Evolutionary conservation across 2,329 filamentous ascomycete species (phyloP).

Genomic region (Fusarium sublunatum): DNA sequence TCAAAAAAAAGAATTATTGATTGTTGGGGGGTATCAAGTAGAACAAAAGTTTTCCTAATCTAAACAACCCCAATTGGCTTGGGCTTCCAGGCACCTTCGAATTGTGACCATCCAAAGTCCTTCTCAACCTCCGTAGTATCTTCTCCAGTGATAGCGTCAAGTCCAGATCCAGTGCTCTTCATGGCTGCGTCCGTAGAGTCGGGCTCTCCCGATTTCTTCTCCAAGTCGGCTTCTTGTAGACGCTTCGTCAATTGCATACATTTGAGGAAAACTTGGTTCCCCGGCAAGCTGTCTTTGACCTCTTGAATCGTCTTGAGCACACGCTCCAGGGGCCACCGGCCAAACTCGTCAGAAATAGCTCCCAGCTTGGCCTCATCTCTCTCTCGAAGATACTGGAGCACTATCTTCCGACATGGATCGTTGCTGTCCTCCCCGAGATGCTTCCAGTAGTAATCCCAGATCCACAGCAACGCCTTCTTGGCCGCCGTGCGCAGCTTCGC

Average conservation of each 20-base stretch:
- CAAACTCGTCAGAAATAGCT: constrained; percentile 47
- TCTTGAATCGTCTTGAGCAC: constrained; percentile 55
- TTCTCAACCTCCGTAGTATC: constrained; percentile 25
- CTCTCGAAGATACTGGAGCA: constrained; percentile 55
- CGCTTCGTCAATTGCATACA: constrained; percentile 58
- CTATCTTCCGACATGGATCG: constrained; percentile 50
- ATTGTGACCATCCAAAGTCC: constrained; percentile 59
- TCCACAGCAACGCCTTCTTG: constrained; percentile 79
- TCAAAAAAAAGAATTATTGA: not conserved
- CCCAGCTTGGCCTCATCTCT: constrained; percentile 46
- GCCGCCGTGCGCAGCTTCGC: constrained; percentile 77
- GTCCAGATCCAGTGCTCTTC: constrained; percentile 16
- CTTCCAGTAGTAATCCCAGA: constrained; percentile 90
- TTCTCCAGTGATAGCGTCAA: constrained; percentile 39
- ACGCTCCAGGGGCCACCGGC: constrained; percentile 51
- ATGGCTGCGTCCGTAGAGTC: constrained; percentile 18
- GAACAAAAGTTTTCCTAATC: constrained; percentile 11
- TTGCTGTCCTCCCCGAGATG: constrained; percentile 53
- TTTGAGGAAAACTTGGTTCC: constrained; percentile 58
- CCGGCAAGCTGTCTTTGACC: constrained; percentile 55
- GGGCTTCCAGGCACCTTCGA: constrained; percentile 65
- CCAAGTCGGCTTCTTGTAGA: constrained; percentile 44
- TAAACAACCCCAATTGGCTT: constrained; percentile 68
- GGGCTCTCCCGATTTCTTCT: constrained; percentile 22
- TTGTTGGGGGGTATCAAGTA: constrained; percentile 29